Evolutionary conservation across 129 eudicot genomes (phyloP).

Genomic region (Chrysanthemum lavandulifolium): DNA sequence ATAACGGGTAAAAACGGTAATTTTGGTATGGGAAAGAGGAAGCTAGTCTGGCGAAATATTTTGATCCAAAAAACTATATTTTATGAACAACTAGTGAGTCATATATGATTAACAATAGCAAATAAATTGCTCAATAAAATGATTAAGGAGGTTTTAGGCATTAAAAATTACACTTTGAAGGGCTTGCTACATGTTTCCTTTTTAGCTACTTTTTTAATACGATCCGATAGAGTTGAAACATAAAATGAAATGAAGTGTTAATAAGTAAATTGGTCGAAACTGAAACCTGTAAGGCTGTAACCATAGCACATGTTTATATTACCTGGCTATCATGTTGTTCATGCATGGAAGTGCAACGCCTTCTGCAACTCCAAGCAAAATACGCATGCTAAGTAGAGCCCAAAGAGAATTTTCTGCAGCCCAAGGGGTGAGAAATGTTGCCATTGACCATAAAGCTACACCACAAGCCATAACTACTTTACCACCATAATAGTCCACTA

Average conservation of each 20-base stretch:
- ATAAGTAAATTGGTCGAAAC: neutral
- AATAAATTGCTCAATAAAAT: too few relatives aligned
- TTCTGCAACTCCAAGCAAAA: constrained; percentile 91
- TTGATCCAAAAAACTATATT: neutral
- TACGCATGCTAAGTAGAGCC: constrained; percentile 72
- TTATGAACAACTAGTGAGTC: constrained; percentile 5
- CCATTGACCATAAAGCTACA: constrained; percentile 91
- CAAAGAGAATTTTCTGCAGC: constrained; percentile 78
- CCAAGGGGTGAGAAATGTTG: constrained; percentile 97
- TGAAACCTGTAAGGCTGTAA: neutral
- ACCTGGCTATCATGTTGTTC: constrained; percentile 98
- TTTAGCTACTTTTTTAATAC: neutral
- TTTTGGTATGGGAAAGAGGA: neutral
- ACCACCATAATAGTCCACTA: constrained; percentile 93
- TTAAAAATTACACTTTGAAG: neutral
- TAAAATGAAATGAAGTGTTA: neutral
- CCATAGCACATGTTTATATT: neutral
- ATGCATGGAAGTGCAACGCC: constrained; percentile 99
- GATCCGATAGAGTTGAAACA: too few relatives aligned
- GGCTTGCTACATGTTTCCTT: neutral
- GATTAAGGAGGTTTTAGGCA: too few relatives aligned
- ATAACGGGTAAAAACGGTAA: neutral
- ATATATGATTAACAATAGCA: neutral
- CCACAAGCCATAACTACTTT: constrained; percentile 97
- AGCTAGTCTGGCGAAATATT: neutral